Evolutionary conservation across 208 protist genomes (phyloP), one percentile per base, ranked within the genome.

Genomic region (Wallacemonas rigidus): DNA sequence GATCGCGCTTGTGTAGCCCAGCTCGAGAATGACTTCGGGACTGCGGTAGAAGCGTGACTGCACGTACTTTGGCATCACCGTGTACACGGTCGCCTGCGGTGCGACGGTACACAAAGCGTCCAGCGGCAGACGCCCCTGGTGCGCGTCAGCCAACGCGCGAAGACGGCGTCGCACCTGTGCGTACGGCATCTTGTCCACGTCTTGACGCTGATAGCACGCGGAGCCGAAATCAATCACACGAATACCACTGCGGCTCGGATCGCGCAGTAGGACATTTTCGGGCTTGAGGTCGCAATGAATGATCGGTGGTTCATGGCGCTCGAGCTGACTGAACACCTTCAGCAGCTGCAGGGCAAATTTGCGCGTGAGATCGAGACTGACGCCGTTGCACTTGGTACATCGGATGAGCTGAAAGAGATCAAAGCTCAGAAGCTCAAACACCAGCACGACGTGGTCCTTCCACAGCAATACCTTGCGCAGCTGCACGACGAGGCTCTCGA

Each of bases 241-340:
- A 74, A 99, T 98, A 8, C 84, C 93, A 58, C 82, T 97, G 4
- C 96, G 79, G 48, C 91, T 95, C n/a, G 82, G 87, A 70, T 96
- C 72, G 26, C 81, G 79, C 69, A 98, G 83, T 36, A 98, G 83
- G 44, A 99, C 90, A 80, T 98, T 98, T 80, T 98, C 95, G 14
- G 95, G 95, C 83, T 99, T 99, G 41, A 99, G 74, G 77, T 99
- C 98, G 69, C 98, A 99, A 78, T 99, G 98, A 57, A 99, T 98
- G 64, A 99, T 97, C 43, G 96, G 90, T 14, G 98, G 86, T 5
- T 96, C 71, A 64, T 87, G 79, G 47, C 83, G 63, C 51, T 97
- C 94, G 43, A 99, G 80, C 72, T 98, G 97, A n/a, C 86, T 77
- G 9, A 99, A 85, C 12, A 93, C 89, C 41, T 83, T 79, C 11